Conservation (phyloP, 345 rosid species). For the Dovyalis caffra region DNA sequence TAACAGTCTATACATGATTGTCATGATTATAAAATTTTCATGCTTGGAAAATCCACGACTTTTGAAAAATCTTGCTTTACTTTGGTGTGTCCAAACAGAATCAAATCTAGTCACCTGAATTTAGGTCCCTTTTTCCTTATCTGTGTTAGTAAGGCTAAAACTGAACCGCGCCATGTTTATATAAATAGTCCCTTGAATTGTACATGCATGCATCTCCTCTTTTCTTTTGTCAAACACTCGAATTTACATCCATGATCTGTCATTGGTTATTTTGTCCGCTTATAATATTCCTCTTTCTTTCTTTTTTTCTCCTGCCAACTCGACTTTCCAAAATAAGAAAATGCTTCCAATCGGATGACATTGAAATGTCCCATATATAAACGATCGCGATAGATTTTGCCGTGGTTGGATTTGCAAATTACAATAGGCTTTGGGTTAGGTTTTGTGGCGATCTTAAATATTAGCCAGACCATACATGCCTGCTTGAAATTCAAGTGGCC, state of each 20-base stretch:
- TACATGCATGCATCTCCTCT: background rate
- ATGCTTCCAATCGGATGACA: background rate
- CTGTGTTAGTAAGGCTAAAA: too few relatives aligned
- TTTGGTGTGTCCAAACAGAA: background rate
- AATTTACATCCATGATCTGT: background rate
- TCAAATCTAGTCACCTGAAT: constrained; percentile 5
- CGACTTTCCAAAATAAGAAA: background rate
- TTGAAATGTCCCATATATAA: background rate
- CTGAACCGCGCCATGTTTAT: background rate
- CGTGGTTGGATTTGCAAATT: background rate
- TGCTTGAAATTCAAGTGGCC: too few relatives aligned
- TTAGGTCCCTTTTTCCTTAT: background rate
- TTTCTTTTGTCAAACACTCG: constrained; percentile 2
- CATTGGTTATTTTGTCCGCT: background rate
- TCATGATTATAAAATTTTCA: constrained; percentile 15
- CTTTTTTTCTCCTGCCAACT: background rate
- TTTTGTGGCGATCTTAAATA: too few relatives aligned
- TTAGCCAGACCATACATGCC: too few relatives aligned
- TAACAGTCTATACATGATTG: constrained; percentile 12
- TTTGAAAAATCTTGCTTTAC: constrained; percentile 3
- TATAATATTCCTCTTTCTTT: too few relatives aligned
- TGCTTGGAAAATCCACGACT: constrained; percentile 18
- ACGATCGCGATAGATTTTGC: background rate
- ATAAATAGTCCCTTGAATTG: background rate
- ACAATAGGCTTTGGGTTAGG: too few relatives aligned